Percentiles rank a stretch among this genome's conserved stretches.
phyloP scores from a whole-genome alignment of 768 basidiomycete genomes.

The Pleurotus platypus region DNA sequence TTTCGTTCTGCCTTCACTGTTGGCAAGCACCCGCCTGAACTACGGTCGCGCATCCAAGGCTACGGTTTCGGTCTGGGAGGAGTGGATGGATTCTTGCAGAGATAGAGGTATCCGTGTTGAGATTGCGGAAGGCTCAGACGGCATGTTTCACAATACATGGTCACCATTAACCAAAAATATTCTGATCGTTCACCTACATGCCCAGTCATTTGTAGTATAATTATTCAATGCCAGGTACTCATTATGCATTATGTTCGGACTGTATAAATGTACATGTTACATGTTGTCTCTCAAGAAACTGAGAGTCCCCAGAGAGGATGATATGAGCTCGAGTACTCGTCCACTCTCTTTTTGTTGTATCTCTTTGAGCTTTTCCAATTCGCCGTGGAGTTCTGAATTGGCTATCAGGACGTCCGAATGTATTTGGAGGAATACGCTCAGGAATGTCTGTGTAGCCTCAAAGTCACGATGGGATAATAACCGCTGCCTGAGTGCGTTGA shows the following conservation, averaged over 20 bases:
- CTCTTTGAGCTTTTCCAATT: constrained; percentile 54
- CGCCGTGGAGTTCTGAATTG: constrained; percentile 59
- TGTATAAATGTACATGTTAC: constrained; percentile 22
- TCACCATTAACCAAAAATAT: neutral
- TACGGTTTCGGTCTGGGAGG: neutral
- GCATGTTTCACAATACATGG: neutral
- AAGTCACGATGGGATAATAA: constrained; percentile 84
- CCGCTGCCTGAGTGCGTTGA: constrained; percentile 69
- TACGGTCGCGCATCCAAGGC: neutral
- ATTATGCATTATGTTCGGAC: neutral
- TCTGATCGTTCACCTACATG: neutral
- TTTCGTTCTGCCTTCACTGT: neutral
- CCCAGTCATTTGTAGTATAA: no score
- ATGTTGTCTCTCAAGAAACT: constrained; percentile 71
- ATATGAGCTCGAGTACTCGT: constrained; percentile 70
- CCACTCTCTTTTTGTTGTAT: constrained; percentile 78
- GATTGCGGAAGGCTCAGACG: neutral
- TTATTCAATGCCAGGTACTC: no score
- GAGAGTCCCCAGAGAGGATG: constrained; percentile 71
- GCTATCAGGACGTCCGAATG: constrained; percentile 80
- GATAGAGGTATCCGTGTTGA: neutral
- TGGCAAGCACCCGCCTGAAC: neutral
- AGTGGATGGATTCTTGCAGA: neutral
- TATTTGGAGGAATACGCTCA: constrained; percentile 78
- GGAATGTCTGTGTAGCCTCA: constrained; percentile 89